A percentile compares a stretch with the other conserved stretches of the same genome.
Evolutionary conservation across 768 basidiomycete species (phyloP).

Genomic region (Saitozyma podzolica): DNA sequence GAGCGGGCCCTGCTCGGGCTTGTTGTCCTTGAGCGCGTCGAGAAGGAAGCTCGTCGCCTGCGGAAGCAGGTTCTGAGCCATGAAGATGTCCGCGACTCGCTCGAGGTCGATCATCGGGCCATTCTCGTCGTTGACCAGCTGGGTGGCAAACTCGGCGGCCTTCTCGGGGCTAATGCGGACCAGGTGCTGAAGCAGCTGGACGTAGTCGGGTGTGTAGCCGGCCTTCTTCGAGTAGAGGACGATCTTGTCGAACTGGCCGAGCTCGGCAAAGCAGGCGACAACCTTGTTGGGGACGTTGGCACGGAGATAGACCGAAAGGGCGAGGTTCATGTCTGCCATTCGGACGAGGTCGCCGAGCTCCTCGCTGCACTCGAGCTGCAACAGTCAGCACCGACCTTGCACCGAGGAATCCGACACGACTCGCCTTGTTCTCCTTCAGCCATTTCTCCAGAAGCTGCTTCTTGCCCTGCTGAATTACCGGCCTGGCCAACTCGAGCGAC

Average conservation of each 20-base stretch:
- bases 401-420: conserved; percentile 3
- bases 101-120: conserved; percentile 93
- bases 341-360: conserved; percentile 97
- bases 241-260: conserved; percentile 97
- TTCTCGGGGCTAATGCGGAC: conserved; percentile 97
- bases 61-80: conserved; percentile 99
- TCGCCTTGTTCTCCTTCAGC: conserved; percentile 98
- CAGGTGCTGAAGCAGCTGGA: conserved; percentile 86
- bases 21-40: conserved; percentile 97
- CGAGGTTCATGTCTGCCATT: conserved; percentile 91
- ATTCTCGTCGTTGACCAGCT: conserved; percentile 86
- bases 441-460: conserved; percentile 98
- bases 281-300: conserved; percentile 99
- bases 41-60: conserved; percentile 96
- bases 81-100: conserved; percentile 97
- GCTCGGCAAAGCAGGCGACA: conserved; percentile 97
- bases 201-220: conserved; percentile 87
- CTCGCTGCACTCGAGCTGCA: conserved; percentile 92
- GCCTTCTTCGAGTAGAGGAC: conserved; percentile 97
- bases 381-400: conserved; percentile 5
- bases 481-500: conserved; percentile 90
- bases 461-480: conserved; percentile 91
- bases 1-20: conserved; percentile 90
- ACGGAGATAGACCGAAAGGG: conserved; percentile 93
- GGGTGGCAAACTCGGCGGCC: conserved; percentile 95